Base-by-base conservation (phyloP, 2,329 filamentous ascomycete genomes). In the Elsinoe ampelina region DNA sequence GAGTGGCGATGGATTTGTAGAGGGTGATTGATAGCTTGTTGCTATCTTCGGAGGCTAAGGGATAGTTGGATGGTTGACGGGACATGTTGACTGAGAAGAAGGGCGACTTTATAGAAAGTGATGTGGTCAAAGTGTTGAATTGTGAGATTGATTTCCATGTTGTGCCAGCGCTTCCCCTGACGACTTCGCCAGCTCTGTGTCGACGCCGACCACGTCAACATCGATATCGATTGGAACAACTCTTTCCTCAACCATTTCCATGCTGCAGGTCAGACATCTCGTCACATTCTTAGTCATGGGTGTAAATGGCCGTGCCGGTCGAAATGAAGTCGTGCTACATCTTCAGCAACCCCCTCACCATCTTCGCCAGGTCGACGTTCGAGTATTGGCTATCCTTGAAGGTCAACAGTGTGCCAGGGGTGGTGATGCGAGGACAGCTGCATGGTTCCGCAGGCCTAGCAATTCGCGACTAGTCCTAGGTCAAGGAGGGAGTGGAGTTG, bases 171-270 rank as follows among this genome's bases (percentile, higher is more conserved):
- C 45, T 50, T 34, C 45, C 34, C 45, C 45, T 50, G 45, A 50
- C 12, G 17, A 30, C 30, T 50, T 50, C n/a, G 45, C 30, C 17
- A 17, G 15, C 45, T 15, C 11, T 35, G 32, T 30, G 26, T 30
- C 71, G 64, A 63, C 64, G 52, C 41, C 58, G 19, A 63, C 66
- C 42, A 62, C 67, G 45, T 47, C 60, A 45, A 54, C 57, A 48
- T 62, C 64, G 36, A 63, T 59, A 13, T 59, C 58, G 20, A 69
- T 68, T 38, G 67, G 45, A 17, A 34, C 13, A 34, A 3, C 30
- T 35, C 45, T 35, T 34, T n/a, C 13, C 45, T 35, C 26, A n/a
- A 34, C 32, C 45, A 19, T 17, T 20, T 50, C 10, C 17, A 20
- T 34, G 30, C 41, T 20, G 41, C 41, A 26, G n/a, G 41, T 45